Base-by-base conservation (phyloP, 2,329 filamentous ascomycete genomes). In the Talaromyces piceae region DNA sequence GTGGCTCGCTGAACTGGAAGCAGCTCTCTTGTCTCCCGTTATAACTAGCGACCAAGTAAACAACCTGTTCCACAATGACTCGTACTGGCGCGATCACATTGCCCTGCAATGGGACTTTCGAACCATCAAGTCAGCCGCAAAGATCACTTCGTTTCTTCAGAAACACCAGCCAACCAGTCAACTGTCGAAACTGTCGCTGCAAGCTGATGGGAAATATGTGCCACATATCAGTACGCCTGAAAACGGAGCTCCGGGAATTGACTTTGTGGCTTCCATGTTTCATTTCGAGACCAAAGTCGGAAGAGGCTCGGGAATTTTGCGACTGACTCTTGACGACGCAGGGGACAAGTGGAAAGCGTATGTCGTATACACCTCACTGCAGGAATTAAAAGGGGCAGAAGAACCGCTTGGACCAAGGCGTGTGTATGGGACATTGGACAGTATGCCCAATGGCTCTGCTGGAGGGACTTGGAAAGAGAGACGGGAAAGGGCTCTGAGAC, bases 11-110 rank as follows among this genome's bases (percentile, higher is more conserved):
- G 53, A 54, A 2, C 54, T 69, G 3, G 59, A 65, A 18, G 44
- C 47, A 5, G 56, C 60, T n/a, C 57, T 68, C 1, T 50, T 55
- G 23, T 3, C 56, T 53, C 16, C 54, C 57, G 11, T 51, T 51
- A 46, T 65, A 9, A 26, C 53, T 22, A 27, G 49, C 1, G 44
- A 54, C 4, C 57, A 71, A 9, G 66, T 72, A 41, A 64, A 68
- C 11, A 27, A 56, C 9, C 56, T 72, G 5, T 67, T 72, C 45
- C 66, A 70, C 12, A 37, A 57, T 16, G 67, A 69, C n/a, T 68
- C 69, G 8, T 71, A 67, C 64, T 71, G 69, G 67, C 64, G 69
- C 4, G 69, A 72, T 27, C 66, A 68, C 56, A 57, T 71, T n/a
- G 63, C 63, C 5, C 54, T 72, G 11, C 64, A 66, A 37, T 72